Evolutionary conservation across 176 grass and related monocot species (phyloP).

Genomic region (Oryza meyeriana): DNA sequence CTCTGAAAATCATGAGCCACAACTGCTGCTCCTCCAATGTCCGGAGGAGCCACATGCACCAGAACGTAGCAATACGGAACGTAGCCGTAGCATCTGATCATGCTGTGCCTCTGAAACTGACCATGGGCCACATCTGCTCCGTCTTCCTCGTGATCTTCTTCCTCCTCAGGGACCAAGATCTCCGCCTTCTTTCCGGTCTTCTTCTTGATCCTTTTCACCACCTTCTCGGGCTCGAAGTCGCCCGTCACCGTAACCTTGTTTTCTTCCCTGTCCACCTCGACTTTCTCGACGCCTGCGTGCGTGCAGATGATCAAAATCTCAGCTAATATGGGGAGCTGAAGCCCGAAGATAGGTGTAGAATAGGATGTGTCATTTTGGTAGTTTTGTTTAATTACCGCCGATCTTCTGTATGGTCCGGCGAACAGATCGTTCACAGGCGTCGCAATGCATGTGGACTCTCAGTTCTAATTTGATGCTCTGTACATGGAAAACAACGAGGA

Average conservation of each 20-base stretch:
- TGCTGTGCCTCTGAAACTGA: not conserved
- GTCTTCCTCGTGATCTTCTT: not conserved
- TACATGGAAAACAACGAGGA: not conserved
- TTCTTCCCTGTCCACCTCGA: slow-evolving; percentile 44
- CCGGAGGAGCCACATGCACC: too few relatives aligned
- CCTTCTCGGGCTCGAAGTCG: slow-evolving; percentile 17
- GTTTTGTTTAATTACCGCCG: slow-evolving; percentile 21
- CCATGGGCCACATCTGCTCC: not conserved
- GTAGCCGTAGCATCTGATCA: too few relatives aligned
- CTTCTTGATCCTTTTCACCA: slow-evolving; percentile 45
- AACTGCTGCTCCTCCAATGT: too few relatives aligned
- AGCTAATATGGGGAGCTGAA: not conserved
- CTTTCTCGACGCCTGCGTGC: slow-evolving; percentile 30
- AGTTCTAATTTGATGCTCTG: slow-evolving; percentile 35
- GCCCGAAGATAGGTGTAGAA: too few relatives aligned
- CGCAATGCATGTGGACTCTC: slow-evolving; percentile 49
- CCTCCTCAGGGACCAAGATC: slow-evolving; percentile 14
- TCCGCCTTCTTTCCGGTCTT: slow-evolving; percentile 40
- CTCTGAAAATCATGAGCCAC: not conserved
- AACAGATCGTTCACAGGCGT: slow-evolving; percentile 43
- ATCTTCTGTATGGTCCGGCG: slow-evolving; percentile 28
- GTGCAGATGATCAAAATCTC: not conserved
- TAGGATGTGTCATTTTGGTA: not conserved
- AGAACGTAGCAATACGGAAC: too few relatives aligned
- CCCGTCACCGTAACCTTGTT: slow-evolving; percentile 49